phyloP scores from a whole-genome alignment of 306 rosid genomes.

The Dryas alaskensis region DNA sequence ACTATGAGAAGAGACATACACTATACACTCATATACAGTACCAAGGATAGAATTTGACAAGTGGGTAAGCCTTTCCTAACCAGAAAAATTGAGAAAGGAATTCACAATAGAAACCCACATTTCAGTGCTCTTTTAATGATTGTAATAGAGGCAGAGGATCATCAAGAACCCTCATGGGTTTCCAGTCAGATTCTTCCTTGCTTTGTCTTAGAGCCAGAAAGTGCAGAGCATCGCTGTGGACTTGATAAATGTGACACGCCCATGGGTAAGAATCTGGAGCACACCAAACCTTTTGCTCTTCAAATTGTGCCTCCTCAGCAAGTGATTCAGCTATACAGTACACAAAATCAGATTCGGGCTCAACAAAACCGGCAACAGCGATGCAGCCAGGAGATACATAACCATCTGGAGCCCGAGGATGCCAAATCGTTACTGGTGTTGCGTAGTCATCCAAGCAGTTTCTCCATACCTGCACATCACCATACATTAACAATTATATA shows the following conservation, averaged over 20 bases:
- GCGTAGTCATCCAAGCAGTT: conserved; percentile 78
- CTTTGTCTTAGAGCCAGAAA: conserved; percentile 70
- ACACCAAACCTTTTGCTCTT: conserved; percentile 84
- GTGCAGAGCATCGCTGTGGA: conserved; percentile 84
- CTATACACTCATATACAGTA: background rate
- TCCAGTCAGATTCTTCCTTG: conserved; percentile 75
- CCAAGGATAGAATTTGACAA: background rate
- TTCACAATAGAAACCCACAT: background rate
- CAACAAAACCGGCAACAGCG: conserved; percentile 53
- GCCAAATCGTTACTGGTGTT: conserved; percentile 72
- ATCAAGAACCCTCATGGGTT: conserved; percentile 68
- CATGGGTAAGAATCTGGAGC: conserved; percentile 87
- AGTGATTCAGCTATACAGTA: conserved; percentile 70
- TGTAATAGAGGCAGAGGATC: conserved; percentile 41
- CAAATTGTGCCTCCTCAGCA: conserved; percentile 75
- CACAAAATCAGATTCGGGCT: conserved; percentile 72
- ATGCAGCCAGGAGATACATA: conserved; percentile 83
- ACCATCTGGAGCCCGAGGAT: conserved; percentile 95
- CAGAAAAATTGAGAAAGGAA: background rate
- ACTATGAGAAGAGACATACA: background rate
- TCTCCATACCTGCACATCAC: conserved; percentile 78
- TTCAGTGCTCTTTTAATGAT: conserved; percentile 30
- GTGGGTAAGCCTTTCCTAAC: background rate
- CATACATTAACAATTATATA: background rate
- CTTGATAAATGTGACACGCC: conserved; percentile 86